These are phyloP conservation scores for Diaporthe sp. DNA, from an alignment of 2,329 filamentous ascomycete genomes.

Conservation along the genomic window DNA sequence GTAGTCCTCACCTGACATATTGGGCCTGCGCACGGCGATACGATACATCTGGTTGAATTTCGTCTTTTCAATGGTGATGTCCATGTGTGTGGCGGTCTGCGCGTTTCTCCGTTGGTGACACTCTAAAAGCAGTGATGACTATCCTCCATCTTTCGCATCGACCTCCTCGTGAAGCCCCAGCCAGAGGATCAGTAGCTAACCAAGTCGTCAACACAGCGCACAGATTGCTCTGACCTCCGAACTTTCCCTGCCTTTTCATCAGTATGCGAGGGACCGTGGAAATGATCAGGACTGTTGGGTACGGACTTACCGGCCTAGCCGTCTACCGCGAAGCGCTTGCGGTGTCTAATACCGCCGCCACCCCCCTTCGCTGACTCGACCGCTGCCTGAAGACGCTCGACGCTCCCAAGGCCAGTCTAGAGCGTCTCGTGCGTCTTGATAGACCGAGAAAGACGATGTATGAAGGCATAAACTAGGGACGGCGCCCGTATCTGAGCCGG, in stretches of 20 bases:
- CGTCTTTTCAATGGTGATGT: neutral
- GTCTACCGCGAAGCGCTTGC: neutral
- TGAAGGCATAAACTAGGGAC: fast-evolving
- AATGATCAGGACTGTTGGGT: neutral
- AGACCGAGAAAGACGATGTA: fast-evolving
- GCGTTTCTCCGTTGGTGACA: neutral
- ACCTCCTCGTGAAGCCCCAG: neutral
- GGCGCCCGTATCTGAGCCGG: neutral
- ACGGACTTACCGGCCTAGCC: neutral
- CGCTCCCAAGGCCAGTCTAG: no score
- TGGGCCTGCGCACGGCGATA: no score
- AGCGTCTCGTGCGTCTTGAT: neutral
- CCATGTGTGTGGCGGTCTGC: neutral
- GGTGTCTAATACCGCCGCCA: neutral
- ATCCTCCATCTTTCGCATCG: neutral
- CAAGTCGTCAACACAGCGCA: no score
- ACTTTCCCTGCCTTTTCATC: fast-evolving
- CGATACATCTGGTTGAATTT: neutral
- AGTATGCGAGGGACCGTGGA: fast-evolving
- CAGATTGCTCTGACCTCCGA: neutral
- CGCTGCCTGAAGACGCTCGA: neutral
- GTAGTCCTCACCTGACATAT: neutral
- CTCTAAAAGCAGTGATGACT: neutral
- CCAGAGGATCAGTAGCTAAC: neutral
- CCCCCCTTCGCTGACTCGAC: neutral